These are phyloP conservation scores for Peronospora destructor DNA, from an alignment of 352 stramenopile genomes.

Conservation along the genomic window DNA sequence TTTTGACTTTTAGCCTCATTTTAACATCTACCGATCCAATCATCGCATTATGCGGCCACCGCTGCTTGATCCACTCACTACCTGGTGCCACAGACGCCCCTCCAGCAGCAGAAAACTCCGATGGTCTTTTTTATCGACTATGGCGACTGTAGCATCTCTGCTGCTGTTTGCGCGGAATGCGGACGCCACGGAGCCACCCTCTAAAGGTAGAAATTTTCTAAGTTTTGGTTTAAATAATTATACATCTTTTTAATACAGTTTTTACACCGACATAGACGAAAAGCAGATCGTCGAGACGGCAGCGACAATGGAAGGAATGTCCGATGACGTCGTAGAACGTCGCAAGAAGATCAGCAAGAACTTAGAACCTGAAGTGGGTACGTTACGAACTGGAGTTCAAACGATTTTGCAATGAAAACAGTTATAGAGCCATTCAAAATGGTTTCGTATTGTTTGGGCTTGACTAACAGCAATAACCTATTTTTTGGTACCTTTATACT, in stretches of 20 bases:
- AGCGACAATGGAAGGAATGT: conserved; percentile 9
- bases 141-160: neutral
- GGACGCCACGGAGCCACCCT: conserved; percentile 13
- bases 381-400: conserved; percentile 8
- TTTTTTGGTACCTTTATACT: conserved; percentile 33
- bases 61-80: conserved; percentile 5
- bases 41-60: conserved; percentile 10
- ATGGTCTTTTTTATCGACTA: neutral
- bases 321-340: neutral
- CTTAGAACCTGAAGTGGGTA: conserved; percentile 35
- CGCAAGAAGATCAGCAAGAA: conserved; percentile 19
- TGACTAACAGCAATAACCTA: too few relatives aligned
- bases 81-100: neutral
- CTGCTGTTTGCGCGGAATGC: conserved; percentile 6
- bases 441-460: neutral
- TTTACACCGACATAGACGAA: neutral
- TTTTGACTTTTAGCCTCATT: conserved; percentile 5
- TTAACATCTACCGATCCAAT: neutral
- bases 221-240: conserved; percentile 5
- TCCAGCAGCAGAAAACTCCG: neutral
- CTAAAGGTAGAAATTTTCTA: conserved; percentile 14
- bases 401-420: neutral
- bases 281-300: conserved; percentile 10
- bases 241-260: conserved; percentile 1
- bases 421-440: neutral